phyloP scores from a whole-genome alignment of 2,329 filamentous ascomycete genomes.

The Alternaria sp. region DNA sequence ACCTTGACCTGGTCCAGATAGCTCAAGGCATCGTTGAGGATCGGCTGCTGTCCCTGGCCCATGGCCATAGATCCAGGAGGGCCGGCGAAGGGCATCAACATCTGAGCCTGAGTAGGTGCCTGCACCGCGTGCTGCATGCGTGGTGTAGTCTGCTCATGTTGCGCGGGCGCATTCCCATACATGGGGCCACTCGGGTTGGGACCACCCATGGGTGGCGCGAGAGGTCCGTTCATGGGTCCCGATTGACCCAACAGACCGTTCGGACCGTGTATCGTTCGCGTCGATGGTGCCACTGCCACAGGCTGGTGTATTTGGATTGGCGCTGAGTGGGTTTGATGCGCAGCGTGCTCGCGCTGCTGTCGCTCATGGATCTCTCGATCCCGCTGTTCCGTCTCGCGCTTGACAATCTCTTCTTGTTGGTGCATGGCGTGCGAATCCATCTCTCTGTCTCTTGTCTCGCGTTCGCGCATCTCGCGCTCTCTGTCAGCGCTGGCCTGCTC shows the following conservation, averaged over 20 bases:
- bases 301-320: slow-evolving; percentile 94
- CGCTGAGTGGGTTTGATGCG: slow-evolving; percentile 86
- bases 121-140: slow-evolving; percentile 69
- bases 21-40: slow-evolving; percentile 86
- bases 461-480: slow-evolving; percentile 58
- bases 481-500: slow-evolving; percentile 51
- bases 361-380: slow-evolving; percentile 63
- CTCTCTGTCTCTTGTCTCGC: slow-evolving; percentile 58
- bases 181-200: slow-evolving; percentile 68
- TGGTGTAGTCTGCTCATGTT: slow-evolving; percentile 62
- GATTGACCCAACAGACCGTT: slow-evolving; percentile 78
- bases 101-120: slow-evolving; percentile 61
- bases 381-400: slow-evolving; percentile 56
- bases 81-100: slow-evolving; percentile 59
- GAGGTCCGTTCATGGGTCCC: slow-evolving; percentile 60
- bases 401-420: slow-evolving; percentile 65
- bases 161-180: slow-evolving; percentile 75
- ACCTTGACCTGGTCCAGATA: slow-evolving; percentile 99
- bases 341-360: slow-evolving; percentile 72
- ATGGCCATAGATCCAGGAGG: slow-evolving; percentile 64
- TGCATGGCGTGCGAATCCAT: slow-evolving; percentile 57
- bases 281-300: slow-evolving; percentile 78
- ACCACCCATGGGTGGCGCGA: slow-evolving; percentile 62
- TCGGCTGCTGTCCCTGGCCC: slow-evolving; percentile 83
- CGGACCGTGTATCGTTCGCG: slow-evolving; percentile 84